These are phyloP conservation scores for Plasmopara muralis DNA, from an alignment of 352 stramenopile genomes.

Conservation along the genomic window DNA sequence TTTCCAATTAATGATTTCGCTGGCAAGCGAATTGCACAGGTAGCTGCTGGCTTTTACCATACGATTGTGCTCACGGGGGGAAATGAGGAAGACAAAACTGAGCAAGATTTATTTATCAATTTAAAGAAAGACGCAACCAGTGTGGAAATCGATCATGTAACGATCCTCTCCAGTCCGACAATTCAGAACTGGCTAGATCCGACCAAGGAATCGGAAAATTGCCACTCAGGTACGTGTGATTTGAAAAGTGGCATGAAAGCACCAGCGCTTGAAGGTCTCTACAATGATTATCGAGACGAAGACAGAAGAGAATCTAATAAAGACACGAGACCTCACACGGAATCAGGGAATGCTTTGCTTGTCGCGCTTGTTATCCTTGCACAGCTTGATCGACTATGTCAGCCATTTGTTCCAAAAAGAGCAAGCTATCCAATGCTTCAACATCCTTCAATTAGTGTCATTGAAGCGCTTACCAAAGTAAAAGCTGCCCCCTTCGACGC, in stretches of 20 bases:
- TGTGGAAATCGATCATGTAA: slow-evolving; percentile 7
- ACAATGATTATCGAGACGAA: slow-evolving; percentile 44
- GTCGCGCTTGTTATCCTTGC: slow-evolving; percentile 58
- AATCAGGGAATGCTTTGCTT: slow-evolving; percentile 27
- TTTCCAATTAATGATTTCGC: slow-evolving; percentile 87
- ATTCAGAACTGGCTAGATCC: slow-evolving; percentile 18
- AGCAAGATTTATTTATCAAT: slow-evolving; percentile 12
- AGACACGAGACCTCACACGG: background rate
- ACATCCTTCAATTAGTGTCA: slow-evolving; percentile 17
- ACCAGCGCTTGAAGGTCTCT: slow-evolving; percentile 26
- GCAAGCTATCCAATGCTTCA: slow-evolving; percentile 24
- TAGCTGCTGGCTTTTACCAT: slow-evolving; percentile 91
- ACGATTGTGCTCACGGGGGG: slow-evolving; percentile 86
- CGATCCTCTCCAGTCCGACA: slow-evolving; percentile 11
- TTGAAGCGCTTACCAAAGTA: slow-evolving; percentile 17
- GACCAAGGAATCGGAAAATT: background rate
- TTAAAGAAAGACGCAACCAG: slow-evolving; percentile 10
- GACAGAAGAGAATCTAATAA: slow-evolving; percentile 12
- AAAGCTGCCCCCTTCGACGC: slow-evolving; percentile 6
- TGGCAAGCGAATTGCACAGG: slow-evolving; percentile 80
- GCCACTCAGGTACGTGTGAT: background rate
- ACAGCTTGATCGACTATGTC: slow-evolving; percentile 67
- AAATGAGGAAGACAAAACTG: slow-evolving; percentile 46
- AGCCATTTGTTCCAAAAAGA: slow-evolving; percentile 38
- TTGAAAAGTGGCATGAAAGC: slow-evolving; percentile 2